Conservation (phyloP, 495 filamentous ascomycete genomes). For the Thermothielavioides terrestris region DNA sequence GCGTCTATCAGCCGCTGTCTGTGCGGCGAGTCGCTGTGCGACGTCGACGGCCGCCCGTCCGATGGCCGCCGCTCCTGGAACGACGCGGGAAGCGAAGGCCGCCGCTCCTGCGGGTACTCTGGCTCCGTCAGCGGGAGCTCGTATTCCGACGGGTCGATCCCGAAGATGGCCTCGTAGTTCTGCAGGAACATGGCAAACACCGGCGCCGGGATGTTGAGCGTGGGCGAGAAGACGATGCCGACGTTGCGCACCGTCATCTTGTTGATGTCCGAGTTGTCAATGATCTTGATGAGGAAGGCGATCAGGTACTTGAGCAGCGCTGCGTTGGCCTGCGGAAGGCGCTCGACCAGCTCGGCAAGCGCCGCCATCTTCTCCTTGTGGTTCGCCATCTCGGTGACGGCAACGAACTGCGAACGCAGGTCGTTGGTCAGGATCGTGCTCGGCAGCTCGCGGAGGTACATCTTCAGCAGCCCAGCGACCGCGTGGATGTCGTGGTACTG, state of each 20-base stretch:
- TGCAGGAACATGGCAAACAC: slow-evolving; percentile 91
- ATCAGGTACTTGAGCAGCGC: slow-evolving; percentile 74
- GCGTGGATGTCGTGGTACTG: slow-evolving; percentile 94
- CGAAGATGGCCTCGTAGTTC: slow-evolving; percentile 81
- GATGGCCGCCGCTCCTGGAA: slow-evolving; percentile 26
- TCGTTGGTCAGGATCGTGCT: slow-evolving; percentile 85
- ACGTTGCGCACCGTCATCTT: slow-evolving; percentile 99
- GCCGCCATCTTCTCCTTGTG: slow-evolving; percentile 68
- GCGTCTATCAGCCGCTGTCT: slow-evolving; percentile 37
- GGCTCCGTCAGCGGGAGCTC: slow-evolving; percentile 31
- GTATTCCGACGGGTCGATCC: slow-evolving; percentile 53
- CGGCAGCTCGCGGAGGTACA: slow-evolving; percentile 88
- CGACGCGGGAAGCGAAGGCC: slow-evolving; percentile 18
- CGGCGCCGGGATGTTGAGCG: slow-evolving; percentile 90
- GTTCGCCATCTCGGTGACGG: slow-evolving; percentile 72
- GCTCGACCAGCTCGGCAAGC: slow-evolving; percentile 77
- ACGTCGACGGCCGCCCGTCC: slow-evolving; percentile 34
- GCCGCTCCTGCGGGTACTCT: slow-evolving; percentile 15
- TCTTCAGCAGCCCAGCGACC: slow-evolving; percentile 86
- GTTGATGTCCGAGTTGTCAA: slow-evolving; percentile 81
- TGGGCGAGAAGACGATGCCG: slow-evolving; percentile 97
- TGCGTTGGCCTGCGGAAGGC: slow-evolving; percentile 70
- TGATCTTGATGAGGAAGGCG: slow-evolving; percentile 77
- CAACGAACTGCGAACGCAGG: slow-evolving; percentile 79
- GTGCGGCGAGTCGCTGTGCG: slow-evolving; percentile 35